Percentiles rank a stretch among this genome's conserved stretches.
Evolutionary conservation across 2,329 filamentous ascomycete species (phyloP).

Genomic region (Thelonectria discophora): DNA sequence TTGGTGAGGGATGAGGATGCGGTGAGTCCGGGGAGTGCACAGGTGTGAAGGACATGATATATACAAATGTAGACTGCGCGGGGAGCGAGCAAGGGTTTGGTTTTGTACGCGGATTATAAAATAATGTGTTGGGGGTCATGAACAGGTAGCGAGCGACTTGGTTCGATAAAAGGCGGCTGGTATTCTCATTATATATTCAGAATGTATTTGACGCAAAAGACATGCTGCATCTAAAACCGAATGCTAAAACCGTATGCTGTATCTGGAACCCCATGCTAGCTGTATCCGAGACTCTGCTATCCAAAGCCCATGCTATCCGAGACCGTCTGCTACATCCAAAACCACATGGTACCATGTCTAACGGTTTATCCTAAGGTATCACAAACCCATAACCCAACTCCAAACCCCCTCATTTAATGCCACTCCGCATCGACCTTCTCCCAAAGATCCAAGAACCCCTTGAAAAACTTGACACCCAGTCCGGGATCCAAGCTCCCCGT

Average conservation of each 20-base stretch:
- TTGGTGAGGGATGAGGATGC: conserved; percentile 42
- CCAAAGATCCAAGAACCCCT: conserved; percentile 87
- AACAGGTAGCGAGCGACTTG: neutral
- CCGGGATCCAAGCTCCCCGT: conserved; percentile 88
- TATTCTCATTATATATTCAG: neutral
- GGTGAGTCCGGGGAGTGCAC: neutral
- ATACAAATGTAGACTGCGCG: neutral
- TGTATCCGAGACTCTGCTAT: too few species aligned
- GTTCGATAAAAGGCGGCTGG: neutral
- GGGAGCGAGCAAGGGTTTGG: too few species aligned
- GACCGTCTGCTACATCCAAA: neutral
- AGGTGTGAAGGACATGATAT: neutral
- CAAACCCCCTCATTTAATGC: conserved; percentile 45
- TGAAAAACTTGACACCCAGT: conserved; percentile 86
- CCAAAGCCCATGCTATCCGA: too few species aligned
- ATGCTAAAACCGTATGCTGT: neutral
- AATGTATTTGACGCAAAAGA: neutral
- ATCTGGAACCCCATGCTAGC: neutral
- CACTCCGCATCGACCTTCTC: conserved; percentile 88
- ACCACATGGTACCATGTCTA: conserved; percentile 14
- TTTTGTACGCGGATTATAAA: neutral
- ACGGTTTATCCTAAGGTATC: conserved; percentile 21
- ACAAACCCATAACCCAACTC: conserved; percentile 12
- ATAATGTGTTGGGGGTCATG: neutral
- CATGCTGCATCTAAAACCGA: neutral